A percentile compares a stretch with the other conserved stretches of the same genome.
Conservation (phyloP, 495 filamentous ascomycete genomes). For the Durotheca rogersii region DNA sequence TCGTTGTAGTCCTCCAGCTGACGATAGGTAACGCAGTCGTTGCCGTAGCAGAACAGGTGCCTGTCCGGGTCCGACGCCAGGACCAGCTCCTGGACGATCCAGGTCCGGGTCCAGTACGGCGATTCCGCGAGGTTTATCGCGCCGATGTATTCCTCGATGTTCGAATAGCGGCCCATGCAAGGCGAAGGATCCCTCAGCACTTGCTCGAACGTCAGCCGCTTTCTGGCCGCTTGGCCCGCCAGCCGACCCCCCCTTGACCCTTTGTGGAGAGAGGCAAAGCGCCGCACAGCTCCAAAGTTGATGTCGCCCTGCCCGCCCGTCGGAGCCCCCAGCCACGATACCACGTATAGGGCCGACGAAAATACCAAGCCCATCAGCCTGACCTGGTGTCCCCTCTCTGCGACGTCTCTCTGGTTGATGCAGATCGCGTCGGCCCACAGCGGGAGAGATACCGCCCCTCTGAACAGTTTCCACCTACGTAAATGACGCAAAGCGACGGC, state of each 20-base stretch:
- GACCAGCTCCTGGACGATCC: background rate
- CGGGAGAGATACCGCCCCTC: background rate
- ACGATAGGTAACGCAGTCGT: background rate
- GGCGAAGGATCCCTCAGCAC: background rate
- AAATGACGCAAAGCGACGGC: slow-evolving; percentile 19
- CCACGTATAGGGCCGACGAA: slow-evolving; percentile 4
- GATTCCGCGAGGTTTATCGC: background rate
- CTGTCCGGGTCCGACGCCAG: background rate
- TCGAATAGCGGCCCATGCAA: background rate
- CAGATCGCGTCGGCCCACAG: slow-evolving; percentile 31
- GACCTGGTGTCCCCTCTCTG: slow-evolving; percentile 29
- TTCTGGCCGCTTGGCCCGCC: background rate
- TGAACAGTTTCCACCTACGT: slow-evolving; percentile 2
- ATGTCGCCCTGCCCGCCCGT: background rate
- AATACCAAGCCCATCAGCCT: slow-evolving; percentile 21
- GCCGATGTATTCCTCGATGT: background rate
- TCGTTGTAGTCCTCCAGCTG: background rate
- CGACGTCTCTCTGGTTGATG: slow-evolving; percentile 27
- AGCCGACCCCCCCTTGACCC: background rate
- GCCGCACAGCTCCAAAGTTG: background rate
- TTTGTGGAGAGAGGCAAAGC: background rate
- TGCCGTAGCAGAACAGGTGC: background rate
- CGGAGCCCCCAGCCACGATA: slow-evolving; percentile 6
- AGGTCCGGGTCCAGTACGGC: background rate
- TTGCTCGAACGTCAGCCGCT: background rate